phyloP scores from a whole-genome alignment of 345 rosid genomes.

The Camelina laxa region DNA sequence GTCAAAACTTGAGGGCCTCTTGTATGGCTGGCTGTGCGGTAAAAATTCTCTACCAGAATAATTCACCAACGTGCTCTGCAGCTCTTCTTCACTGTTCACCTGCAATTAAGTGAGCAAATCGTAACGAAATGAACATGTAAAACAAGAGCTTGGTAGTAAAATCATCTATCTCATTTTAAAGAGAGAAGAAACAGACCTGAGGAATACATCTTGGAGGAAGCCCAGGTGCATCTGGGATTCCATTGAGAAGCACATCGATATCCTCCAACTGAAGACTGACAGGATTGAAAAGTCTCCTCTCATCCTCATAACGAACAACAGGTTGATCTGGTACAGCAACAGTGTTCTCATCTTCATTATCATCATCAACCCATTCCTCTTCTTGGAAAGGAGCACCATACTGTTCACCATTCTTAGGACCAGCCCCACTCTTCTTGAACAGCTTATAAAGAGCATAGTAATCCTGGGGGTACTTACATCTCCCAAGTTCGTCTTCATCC shows the following conservation, averaged over 20 bases:
- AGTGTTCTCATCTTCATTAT: constrained; percentile 11
- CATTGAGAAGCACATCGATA: constrained; percentile 13
- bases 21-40: constrained; percentile 18
- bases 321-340: constrained; percentile 9
- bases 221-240: constrained; percentile 28
- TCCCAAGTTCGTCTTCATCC: constrained; percentile 83
- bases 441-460: constrained; percentile 90
- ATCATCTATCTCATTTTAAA: background rate
- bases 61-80: constrained; percentile 22
- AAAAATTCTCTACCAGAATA: constrained; percentile 16
- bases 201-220: constrained; percentile 23
- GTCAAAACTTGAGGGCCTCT: constrained; percentile 30
- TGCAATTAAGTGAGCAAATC: constrained; percentile 10
- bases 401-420: constrained; percentile 96
- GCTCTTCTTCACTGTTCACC: constrained; percentile 27
- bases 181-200: constrained; percentile 14
- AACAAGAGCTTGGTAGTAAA: background rate
- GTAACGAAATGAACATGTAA: background rate
- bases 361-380: constrained; percentile 83
- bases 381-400: constrained; percentile 96
- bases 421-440: constrained; percentile 93
- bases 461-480: constrained; percentile 80
- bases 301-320: constrained; percentile 20
- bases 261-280: constrained; percentile 16
- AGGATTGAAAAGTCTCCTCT: constrained; percentile 10